Conservation (phyloP, 352 stramenopile species). For the Phytophthora gonapodyides region DNA sequence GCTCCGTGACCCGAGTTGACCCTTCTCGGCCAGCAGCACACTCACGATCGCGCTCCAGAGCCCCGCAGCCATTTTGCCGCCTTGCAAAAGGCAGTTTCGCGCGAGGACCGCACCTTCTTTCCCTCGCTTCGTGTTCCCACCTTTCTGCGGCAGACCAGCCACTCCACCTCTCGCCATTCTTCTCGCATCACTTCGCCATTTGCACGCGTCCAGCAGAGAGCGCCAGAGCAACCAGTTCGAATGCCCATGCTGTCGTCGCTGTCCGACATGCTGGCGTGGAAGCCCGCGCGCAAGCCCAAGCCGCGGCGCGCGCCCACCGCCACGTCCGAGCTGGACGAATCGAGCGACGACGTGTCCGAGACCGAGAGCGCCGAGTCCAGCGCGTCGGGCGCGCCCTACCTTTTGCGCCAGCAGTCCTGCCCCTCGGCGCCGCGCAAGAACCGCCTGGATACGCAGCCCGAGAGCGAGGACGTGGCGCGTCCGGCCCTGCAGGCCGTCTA, state of each 20-base stretch:
- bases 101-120: slow-evolving; percentile 7
- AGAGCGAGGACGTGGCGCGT: slow-evolving; percentile 25
- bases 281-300: slow-evolving; percentile 28
- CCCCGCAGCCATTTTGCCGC: slow-evolving; percentile 16
- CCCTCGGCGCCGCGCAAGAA: slow-evolving; percentile 22
- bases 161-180: slow-evolving; percentile 2
- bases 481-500: slow-evolving; percentile 45
- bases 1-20: slow-evolving; percentile 2
- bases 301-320: slow-evolving; percentile 39
- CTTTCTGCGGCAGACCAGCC: slow-evolving; percentile 25
- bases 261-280: slow-evolving; percentile 45
- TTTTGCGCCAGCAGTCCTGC: slow-evolving; percentile 38
- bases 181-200: slow-evolving; percentile 22
- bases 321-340: slow-evolving; percentile 49
- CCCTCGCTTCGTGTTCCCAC: slow-evolving; percentile 35
- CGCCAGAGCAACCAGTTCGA: not conserved
- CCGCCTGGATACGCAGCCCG: slow-evolving; percentile 29
- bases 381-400: slow-evolving; percentile 21
- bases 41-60: not conserved
- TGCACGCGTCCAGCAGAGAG: slow-evolving; percentile 21
- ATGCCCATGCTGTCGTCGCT: slow-evolving; percentile 39
- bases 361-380: slow-evolving; percentile 59
- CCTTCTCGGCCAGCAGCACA: too few species aligned
- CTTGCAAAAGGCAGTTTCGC: slow-evolving; percentile 22
- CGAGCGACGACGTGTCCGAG: slow-evolving; percentile 53